These are phyloP conservation scores for Penicillium freii DNA, from an alignment of 2,329 filamentous ascomycete species.

Conservation along the genomic window DNA sequence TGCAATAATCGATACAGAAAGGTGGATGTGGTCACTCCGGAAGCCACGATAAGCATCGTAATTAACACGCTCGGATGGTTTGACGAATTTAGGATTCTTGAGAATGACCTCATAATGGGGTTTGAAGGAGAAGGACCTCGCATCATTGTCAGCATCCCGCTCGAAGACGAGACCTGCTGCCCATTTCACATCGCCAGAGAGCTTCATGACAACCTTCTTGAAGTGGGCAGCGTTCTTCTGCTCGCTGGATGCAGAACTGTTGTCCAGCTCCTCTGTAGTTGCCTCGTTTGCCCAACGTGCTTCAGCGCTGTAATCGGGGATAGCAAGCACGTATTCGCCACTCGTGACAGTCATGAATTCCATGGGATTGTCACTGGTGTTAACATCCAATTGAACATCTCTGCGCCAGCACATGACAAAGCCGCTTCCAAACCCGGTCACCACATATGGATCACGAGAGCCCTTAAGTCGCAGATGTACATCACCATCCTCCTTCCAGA, in stretches of 20 bases:
- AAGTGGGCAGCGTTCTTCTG: conserved; percentile 75
- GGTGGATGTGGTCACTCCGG: conserved; percentile 91
- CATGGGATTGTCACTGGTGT: conserved; percentile 80
- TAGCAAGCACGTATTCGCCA: conserved; percentile 88
- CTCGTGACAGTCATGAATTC: conserved; percentile 95
- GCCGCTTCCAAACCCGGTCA: conserved; percentile 88
- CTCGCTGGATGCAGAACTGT: conserved; percentile 61
- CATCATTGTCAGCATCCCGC: conserved; percentile 68
- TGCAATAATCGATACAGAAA: conserved; percentile 87
- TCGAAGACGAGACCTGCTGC: conserved; percentile 90
- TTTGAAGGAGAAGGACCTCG: conserved; percentile 80
- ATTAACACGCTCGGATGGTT: conserved; percentile 52
- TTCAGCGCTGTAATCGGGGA: conserved; percentile 89
- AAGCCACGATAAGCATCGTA: conserved; percentile 98
- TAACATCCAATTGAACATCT: conserved; percentile 83
- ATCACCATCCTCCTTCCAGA: conserved; percentile 95
- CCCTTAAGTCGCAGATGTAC: conserved; percentile 89
- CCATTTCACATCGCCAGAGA: conserved; percentile 95
- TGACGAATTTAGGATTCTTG: conserved; percentile 74
- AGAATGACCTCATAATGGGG: conserved; percentile 90
- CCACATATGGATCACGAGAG: conserved; percentile 85
- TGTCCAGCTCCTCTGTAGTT: conserved; percentile 55
- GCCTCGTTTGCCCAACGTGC: conserved; percentile 62
- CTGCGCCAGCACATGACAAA: conserved; percentile 99
- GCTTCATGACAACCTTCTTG: conserved; percentile 98